phyloP scores from a whole-genome alignment of 2,329 filamentous ascomycete species.

The Calonectria crousiana region DNA sequence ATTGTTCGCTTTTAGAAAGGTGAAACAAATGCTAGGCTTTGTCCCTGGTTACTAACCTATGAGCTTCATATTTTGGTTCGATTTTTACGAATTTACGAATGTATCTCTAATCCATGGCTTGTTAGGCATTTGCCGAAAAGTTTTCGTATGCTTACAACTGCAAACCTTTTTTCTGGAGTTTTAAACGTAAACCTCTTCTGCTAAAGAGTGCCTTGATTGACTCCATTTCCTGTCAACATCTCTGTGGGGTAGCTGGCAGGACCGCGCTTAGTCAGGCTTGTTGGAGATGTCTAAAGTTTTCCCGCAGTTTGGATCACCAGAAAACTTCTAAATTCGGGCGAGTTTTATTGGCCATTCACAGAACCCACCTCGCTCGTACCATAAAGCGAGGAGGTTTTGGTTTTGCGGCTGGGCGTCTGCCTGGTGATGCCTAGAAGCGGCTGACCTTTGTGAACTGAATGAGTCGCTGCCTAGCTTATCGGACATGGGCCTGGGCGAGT shows the following conservation, averaged over 20 bases:
- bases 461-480: not conserved
- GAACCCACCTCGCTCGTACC: fast-evolving
- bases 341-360: not conserved
- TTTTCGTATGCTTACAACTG: no score
- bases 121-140: no score
- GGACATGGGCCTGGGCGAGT: not conserved
- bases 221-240: not conserved
- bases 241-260: not conserved
- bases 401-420: not conserved
- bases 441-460: not conserved
- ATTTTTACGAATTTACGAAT: no score
- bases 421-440: not conserved
- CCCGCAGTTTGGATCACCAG: not conserved
- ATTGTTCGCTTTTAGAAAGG: not conserved
- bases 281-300: not conserved
- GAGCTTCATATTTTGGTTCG: no score
- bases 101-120: no score
- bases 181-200: not conserved
- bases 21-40: not conserved
- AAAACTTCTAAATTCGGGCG: not conserved
- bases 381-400: not conserved
- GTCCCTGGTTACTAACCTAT: no score
- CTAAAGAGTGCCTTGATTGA: not conserved
- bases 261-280: not conserved
- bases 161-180: no score